Conservation (phyloP, 73 alveolate genomes). For the Paramecium tetraurelia region DNA sequence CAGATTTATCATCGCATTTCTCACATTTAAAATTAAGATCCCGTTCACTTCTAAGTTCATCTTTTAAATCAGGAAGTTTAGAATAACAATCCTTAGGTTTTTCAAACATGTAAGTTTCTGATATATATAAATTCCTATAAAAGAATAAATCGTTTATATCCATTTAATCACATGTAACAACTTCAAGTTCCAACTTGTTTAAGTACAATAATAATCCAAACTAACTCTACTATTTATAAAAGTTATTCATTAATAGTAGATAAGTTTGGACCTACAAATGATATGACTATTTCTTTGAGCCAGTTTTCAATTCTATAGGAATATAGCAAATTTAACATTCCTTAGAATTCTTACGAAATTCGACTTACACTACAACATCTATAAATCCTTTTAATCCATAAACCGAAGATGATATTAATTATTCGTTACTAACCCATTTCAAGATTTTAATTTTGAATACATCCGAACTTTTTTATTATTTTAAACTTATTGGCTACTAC, state of each 20-base stretch:
- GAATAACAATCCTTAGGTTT: background rate
- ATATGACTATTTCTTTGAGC: background rate
- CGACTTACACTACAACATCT: background rate
- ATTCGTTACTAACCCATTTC: background rate
- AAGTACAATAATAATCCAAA: background rate
- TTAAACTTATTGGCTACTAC: background rate
- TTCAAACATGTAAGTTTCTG: background rate
- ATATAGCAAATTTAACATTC: background rate
- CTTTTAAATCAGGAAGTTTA: background rate
- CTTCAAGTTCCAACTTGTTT: background rate
- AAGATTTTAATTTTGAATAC: background rate
- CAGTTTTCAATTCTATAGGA: constrained; percentile 4
- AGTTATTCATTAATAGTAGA: background rate
- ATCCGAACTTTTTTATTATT: background rate
- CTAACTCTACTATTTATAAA: background rate
- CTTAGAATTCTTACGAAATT: background rate
- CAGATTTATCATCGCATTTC: background rate
- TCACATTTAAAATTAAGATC: background rate
- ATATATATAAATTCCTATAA: background rate
- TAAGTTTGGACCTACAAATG: background rate
- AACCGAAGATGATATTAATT: background rate
- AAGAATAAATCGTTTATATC: background rate
- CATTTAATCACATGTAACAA: background rate
- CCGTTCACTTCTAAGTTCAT: background rate
- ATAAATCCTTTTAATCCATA: background rate